Evolutionary conservation across 108 stramenopile genomes (phyloP), one percentile per base, ranked within the genome.

Genomic region (Cyclotella cryptica): DNA sequence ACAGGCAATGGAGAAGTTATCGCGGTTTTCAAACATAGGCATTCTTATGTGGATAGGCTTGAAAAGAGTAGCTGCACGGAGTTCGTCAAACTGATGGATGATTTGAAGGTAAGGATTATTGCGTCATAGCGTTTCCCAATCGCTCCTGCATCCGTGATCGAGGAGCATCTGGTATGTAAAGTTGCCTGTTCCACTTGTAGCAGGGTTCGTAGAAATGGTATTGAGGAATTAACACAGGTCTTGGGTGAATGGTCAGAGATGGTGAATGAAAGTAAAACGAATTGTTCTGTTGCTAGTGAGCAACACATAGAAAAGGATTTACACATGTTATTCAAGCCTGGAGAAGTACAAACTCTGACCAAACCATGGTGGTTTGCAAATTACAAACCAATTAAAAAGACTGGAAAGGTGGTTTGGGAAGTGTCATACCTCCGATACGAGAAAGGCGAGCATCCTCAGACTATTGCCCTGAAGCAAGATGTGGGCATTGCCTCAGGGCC

Each of bases 311-410:
- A 15, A 11, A 26, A 35, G 22, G 52, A 66, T 40, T 47, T n/a
- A n/a, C n/a, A n/a, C n/a, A n/a, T n/a, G n/a, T n/a, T n/a, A n/a
- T n/a, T n/a, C n/a, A n/a, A n/a, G n/a, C n/a, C n/a, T n/a, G n/a
- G n/a, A n/a, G n/a, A n/a, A n/a, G n/a, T n/a, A n/a, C n/a, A n/a
- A n/a, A 29, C 12, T 44, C 79, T 83, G 11, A 35, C 21, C 14
- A 73, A 67, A 21, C 76, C 87, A 21, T 94, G 93, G 93, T 62
- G 66, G 22, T 89, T 73, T 80, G 81, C 89, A 11, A 77, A 87
- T 11, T 92, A 89, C 83, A 92, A 87, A 64, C 83, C 88, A 3
- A 76, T 81, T 22, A 94, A 92, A 71, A 94, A 92, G 81, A 89
- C 89, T 28, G 91, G 91, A 1, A 69, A 72, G 60, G 89, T 91